Evolutionary conservation across 2,329 filamentous ascomycete genomes (phyloP).

Genomic region (Immersiporthe knoxdaviesiana): DNA sequence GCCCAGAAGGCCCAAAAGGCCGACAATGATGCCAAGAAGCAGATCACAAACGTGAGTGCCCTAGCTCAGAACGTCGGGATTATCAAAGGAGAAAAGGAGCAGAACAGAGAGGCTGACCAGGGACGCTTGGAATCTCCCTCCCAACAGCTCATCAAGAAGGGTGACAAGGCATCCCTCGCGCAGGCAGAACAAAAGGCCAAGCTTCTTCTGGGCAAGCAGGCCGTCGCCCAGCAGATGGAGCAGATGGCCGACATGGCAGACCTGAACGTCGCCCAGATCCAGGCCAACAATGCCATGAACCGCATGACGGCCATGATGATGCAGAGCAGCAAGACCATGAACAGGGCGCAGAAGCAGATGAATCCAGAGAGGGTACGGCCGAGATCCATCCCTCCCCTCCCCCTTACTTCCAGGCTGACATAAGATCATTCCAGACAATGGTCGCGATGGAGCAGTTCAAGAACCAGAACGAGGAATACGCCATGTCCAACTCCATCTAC

Average conservation of each 20-base stretch:
- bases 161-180: constrained; percentile 47
- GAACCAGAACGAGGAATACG: constrained; percentile 66
- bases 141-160: constrained; percentile 58
- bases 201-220: constrained; percentile 64
- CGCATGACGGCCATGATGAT: constrained; percentile 68
- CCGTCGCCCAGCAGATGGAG: constrained; percentile 65
- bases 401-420: too few relatives aligned
- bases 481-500: constrained; percentile 73
- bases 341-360: constrained; percentile 58
- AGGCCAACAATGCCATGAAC: constrained; percentile 68
- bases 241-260: constrained; percentile 68
- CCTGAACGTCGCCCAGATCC: constrained; percentile 62
- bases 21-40: constrained; percentile 63
- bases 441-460: constrained; percentile 64
- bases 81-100: not conserved
- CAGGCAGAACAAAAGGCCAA: constrained; percentile 67
- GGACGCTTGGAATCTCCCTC: not conserved
- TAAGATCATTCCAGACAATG: constrained; percentile 53
- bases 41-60: constrained; percentile 57
- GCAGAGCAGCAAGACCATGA: constrained; percentile 62
- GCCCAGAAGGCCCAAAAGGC: constrained; percentile 64
- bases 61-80: not conserved
- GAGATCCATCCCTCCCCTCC: not conserved
- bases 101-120: not conserved
- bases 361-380: constrained; percentile 58